A percentile compares a stretch with the other conserved stretches of the same genome.
These are phyloP conservation scores for Berberis vulgaris DNA, from an alignment of 164 flowering plant genomes.

Conservation along the genomic window DNA sequence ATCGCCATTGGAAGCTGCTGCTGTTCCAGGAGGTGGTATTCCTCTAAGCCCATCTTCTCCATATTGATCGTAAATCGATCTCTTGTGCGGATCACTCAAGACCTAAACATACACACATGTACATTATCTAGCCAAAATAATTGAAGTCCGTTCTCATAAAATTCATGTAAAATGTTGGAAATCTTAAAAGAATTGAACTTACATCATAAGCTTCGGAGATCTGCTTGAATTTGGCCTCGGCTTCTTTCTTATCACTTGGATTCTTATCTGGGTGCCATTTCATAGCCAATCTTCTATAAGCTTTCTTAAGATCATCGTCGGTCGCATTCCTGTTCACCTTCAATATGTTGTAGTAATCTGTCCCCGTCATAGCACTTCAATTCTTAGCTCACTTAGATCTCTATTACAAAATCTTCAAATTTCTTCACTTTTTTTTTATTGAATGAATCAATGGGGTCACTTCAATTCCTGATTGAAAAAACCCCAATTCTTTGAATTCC, in stretches of 20 bases:
- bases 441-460: too few species aligned
- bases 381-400: background rate
- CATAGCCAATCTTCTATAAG: slow-evolving; percentile 33
- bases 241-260: slow-evolving; percentile 25
- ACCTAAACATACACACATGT: slow-evolving; percentile 25
- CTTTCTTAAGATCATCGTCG: slow-evolving; percentile 30
- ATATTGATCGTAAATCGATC: slow-evolving; percentile 51
- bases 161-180: background rate
- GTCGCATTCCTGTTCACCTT: slow-evolving; percentile 24
- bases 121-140: background rate
- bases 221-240: slow-evolving; percentile 36
- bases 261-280: slow-evolving; percentile 40
- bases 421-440: background rate
- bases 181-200: background rate
- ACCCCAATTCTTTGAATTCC: too few species aligned
- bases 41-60: slow-evolving; percentile 64
- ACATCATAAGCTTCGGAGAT: slow-evolving; percentile 37
- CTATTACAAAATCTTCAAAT: background rate
- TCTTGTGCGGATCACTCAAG: slow-evolving; percentile 49
- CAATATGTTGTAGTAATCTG: slow-evolving; percentile 31
- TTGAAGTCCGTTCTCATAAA: background rate
- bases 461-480: too few species aligned
- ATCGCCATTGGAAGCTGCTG: slow-evolving; percentile 18
- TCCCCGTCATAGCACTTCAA: slow-evolving; percentile 17
- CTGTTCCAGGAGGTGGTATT: slow-evolving; percentile 33